Evolutionary conservation across 208 protist genomes (phyloP).

Genomic region (Endotrypanum monterogeii): DNA sequence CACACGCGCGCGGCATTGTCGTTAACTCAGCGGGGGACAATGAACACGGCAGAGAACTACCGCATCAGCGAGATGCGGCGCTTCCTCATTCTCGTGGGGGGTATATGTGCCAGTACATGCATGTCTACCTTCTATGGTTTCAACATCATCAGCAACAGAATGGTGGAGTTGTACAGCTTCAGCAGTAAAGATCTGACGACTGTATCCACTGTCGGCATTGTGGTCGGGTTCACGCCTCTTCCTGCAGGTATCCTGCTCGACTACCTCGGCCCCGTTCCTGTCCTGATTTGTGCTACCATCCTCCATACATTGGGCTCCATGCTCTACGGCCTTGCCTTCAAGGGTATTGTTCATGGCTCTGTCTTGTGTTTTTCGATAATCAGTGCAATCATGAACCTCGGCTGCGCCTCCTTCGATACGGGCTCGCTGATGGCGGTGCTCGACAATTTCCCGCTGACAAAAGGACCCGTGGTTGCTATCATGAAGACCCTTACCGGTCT

Average conservation of each 20-base stretch:
- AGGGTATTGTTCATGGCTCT: conserved; percentile 30
- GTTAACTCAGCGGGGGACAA: neutral
- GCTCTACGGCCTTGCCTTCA: conserved; percentile 55
- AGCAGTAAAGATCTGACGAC: conserved; percentile 41
- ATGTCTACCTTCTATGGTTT: conserved; percentile 65
- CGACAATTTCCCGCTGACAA: conserved; percentile 51
- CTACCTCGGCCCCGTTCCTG: conserved; percentile 46
- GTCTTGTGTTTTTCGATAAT: conserved; percentile 45
- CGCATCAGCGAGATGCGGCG: conserved; percentile 52
- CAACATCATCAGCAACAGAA: conserved; percentile 59
- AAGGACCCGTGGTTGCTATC: conserved; percentile 49
- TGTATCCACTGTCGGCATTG: conserved; percentile 49
- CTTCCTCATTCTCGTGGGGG: conserved; percentile 56
- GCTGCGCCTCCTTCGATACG: conserved; percentile 54
- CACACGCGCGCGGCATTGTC: neutral
- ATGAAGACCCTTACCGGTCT: conserved; percentile 64
- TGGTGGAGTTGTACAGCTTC: conserved; percentile 45
- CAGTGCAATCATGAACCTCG: conserved; percentile 58
- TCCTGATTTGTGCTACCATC: conserved; percentile 20
- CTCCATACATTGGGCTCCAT: conserved; percentile 35
- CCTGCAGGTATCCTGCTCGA: conserved; percentile 58
- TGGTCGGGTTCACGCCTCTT: conserved; percentile 46
- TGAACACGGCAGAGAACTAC: conserved; percentile 33
- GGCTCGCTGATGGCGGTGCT: conserved; percentile 63
- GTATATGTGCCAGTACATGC: conserved; percentile 36